Evolutionary conservation across 495 filamentous ascomycete genomes (phyloP), one percentile per base, ranked within the genome.

Genomic region (Platismatia glauca): DNA sequence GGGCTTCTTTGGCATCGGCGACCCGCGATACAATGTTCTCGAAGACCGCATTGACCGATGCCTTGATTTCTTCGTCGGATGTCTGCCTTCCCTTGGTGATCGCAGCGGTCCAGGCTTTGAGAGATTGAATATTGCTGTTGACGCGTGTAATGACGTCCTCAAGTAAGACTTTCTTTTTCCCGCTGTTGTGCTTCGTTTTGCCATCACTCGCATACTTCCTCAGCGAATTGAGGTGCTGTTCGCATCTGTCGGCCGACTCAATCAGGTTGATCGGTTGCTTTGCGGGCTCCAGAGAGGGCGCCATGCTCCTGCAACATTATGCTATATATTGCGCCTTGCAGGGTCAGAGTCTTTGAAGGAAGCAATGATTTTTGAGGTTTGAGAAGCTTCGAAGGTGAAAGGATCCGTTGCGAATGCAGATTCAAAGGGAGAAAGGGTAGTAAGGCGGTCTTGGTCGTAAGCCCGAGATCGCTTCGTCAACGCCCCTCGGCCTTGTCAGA

Each of bases 81-180:
- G 46, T 59, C 24, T 55, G 62, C 43, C 33, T 41, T 52, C 53
- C 62, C 5, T 56, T 64, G 20, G 41, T 22, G 43, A 53, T 53
- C 22, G 58, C 27, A 20, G 29, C 34, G 31, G 29, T 55, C 62
- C 62, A 64, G 29, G 35, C 24, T 34, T 56, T 33, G 31, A 64
- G 50, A 9, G n/a, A 2, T 8, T 18, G 41, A 39, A 55, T 57
- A 9, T 46, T 60, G 18, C 39, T 57, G 34, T 60, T 43, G 9
- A 60, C 34, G 24, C 38, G 24, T 22, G 24, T 44, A 8, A 38
- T 39, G n/a, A 64, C 61, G 7, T 57, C 41, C 13, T 59, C 41
- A 43, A 64, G 55, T 2, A 64, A 13, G n/a, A 31, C 27, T 9
- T 12, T 48, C 41, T 34, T 44, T 22, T 48, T 46, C 8, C 39